Conservation (phyloP, 495 filamentous ascomycete genomes). For the Neurospora sp. region DNA sequence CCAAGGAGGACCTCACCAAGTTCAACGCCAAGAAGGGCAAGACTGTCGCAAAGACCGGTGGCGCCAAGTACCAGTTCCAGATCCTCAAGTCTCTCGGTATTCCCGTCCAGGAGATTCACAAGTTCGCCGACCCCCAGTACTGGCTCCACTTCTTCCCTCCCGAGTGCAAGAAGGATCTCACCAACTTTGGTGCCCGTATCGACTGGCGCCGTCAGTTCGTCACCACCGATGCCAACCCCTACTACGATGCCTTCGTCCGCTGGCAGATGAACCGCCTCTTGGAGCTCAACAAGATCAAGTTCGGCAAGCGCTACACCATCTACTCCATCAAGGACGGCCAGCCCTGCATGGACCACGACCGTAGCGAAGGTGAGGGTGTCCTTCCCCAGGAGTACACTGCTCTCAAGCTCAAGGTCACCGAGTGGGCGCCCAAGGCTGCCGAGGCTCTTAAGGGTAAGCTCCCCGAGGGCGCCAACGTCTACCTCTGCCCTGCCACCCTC, state of each 20-base stretch:
- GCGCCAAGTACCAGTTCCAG: conserved; percentile 56
- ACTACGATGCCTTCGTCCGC: conserved; percentile 89
- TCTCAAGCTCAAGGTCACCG: conserved; percentile 77
- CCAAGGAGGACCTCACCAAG: conserved; percentile 68
- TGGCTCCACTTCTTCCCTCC: conserved; percentile 75
- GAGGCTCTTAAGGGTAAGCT: conserved; percentile 64
- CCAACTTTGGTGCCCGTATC: conserved; percentile 72
- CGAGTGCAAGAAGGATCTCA: conserved; percentile 68
- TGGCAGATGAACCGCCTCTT: conserved; percentile 96
- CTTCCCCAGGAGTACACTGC: conserved; percentile 87
- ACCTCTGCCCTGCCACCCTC: conserved; percentile 83
- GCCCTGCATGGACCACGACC: conserved; percentile 95
- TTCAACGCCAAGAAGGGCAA: conserved; percentile 93
- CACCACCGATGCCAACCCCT: conserved; percentile 94
- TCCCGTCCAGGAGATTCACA: conserved; percentile 75
- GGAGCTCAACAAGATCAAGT: conserved; percentile 86
- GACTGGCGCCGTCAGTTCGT: conserved; percentile 90
- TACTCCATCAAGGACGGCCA: conserved; percentile 96
- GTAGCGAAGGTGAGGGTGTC: conserved; percentile 83
- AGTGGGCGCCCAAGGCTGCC: conserved; percentile 67
- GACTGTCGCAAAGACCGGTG: conserved; percentile 78
- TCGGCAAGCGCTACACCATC: conserved; percentile 87
- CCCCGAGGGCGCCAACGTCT: conserved; percentile 72
- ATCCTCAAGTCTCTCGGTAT: conserved; percentile 64
- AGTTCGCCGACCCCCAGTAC: conserved; percentile 73